Base-by-base conservation (phyloP, 1,284 basidiomycete genomes). In the Apiotrichum domesticum region DNA sequence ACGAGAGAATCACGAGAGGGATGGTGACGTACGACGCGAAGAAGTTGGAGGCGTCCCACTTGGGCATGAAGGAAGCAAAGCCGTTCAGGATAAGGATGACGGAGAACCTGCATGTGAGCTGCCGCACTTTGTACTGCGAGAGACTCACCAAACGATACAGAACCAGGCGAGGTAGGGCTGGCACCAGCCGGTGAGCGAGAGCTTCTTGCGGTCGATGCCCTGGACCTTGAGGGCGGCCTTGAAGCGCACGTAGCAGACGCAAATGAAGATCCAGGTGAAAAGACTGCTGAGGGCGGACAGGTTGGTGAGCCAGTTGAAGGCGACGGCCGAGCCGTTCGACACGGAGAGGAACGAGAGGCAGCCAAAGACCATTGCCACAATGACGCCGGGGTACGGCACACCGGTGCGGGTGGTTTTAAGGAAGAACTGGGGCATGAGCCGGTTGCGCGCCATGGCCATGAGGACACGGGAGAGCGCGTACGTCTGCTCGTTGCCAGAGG, bases 221-320 rank as follows among this genome's bases (percentile, higher is more conserved):
- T 93, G 89, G 1, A 75, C 83, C 66, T 85, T 84, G 70, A 85
- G 68, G 29, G 88, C 90, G 6, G 77, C 70, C 68, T 87, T 80
- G 79, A 92, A 92, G 39, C 86, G 84, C 51, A 87, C 67, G 69
- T 89, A 91, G 4, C 85, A 87, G 46, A 88, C 58, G 35, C 78
- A 79, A 66, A 91, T 92, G 56, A 84, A 85, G 65, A 87, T 85
- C 89, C 89, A 92, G n/a, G 86, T 87, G 77, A 89, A 80, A 55
- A 85, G 71, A 32, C 83, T 21, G 51, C 56, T 14, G 57, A 69
- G 63, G 34, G 60, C 53, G 21, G 57, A 59, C 67, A 88, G 85
- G 75, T 85, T 87, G 40, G 83, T 67, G 63, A 90, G 84, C 86
- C 87, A 90, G 34, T 71, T 70, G 71, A 93, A 88, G 42, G 89